These are phyloP conservation scores for Lignosus rhinocerotis DNA, from an alignment of 1,284 basidiomycete species.

Conservation along the genomic window DNA sequence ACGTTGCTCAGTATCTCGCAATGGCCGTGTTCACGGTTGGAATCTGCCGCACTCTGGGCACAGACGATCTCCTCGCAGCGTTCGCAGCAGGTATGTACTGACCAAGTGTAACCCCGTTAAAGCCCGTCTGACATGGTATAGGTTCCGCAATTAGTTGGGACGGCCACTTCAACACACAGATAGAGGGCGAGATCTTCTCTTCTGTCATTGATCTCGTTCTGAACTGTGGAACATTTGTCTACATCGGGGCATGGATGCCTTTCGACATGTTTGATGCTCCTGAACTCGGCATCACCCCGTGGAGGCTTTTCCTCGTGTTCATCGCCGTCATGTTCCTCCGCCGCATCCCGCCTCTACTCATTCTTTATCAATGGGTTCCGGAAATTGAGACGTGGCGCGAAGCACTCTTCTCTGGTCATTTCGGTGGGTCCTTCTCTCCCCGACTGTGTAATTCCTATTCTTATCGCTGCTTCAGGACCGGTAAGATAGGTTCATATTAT, in stretches of 20 bases:
- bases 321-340: constrained; percentile 70
- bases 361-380: constrained; percentile 81
- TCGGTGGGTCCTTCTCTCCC: constrained; percentile 49
- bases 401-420: constrained; percentile 88
- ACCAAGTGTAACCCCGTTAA: not conserved
- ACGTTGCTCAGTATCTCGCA: constrained; percentile 88
- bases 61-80: constrained; percentile 88
- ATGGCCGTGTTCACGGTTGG: constrained; percentile 82
- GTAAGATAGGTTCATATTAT: constrained; percentile 37
- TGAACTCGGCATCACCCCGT: constrained; percentile 67
- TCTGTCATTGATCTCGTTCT: constrained; percentile 86
- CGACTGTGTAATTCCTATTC: too few species aligned
- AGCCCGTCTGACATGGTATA: constrained; percentile 26
- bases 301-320: constrained; percentile 72
- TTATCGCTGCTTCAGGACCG: constrained; percentile 43
- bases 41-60: constrained; percentile 75
- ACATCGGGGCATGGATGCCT: constrained; percentile 89
- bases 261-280: constrained; percentile 68
- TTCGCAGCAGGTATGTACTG: constrained; percentile 79
- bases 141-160: constrained; percentile 93
- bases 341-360: constrained; percentile 75
- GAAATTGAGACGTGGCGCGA: constrained; percentile 81
- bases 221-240: constrained; percentile 87
- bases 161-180: constrained; percentile 86
- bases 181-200: constrained; percentile 84